Evolutionary conservation across 169 alveolate species (phyloP).

Genomic region (Cryptosporidium sp.): DNA sequence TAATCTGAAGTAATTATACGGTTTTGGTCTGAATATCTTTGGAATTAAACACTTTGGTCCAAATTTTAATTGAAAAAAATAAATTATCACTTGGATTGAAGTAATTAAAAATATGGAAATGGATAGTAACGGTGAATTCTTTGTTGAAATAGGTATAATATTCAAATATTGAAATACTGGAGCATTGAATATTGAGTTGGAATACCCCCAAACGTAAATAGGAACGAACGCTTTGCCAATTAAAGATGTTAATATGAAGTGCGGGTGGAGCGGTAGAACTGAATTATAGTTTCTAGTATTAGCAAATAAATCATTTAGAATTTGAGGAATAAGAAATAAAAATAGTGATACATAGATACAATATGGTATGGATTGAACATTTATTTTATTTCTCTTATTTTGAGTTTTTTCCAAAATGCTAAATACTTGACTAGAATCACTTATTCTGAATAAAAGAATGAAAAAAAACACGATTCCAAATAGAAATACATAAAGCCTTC

Average conservation of each 20-base stretch:
- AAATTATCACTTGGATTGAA: conserved; percentile 22
- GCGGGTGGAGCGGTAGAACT: conserved; percentile 64
- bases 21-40: conserved; percentile 55
- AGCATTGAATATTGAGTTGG: conserved; percentile 41
- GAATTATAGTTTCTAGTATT: neutral
- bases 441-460: conserved; percentile 8
- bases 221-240: conserved; percentile 73
- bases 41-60: conserved; percentile 65
- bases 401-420: neutral
- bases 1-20: conserved; percentile 64
- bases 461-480: conserved; percentile 5
- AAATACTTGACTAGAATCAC: conserved; percentile 16
- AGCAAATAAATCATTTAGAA: neutral
- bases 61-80: conserved; percentile 37
- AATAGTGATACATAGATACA: conserved; percentile 21
- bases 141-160: conserved; percentile 6
- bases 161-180: conserved; percentile 22
- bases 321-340: conserved; percentile 62
- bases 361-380: conserved; percentile 40
- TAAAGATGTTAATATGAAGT: conserved; percentile 36
- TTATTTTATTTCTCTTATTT: neutral
- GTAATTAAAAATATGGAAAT: neutral
- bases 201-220: conserved; percentile 68
- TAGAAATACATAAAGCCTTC: conserved; percentile 50
- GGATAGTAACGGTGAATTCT: conserved; percentile 13